Evolutionary conservation across 2,329 filamentous ascomycete genomes (phyloP), one percentile per base, ranked within the genome.

Genomic region (Trichoderma brevicompactum): DNA sequence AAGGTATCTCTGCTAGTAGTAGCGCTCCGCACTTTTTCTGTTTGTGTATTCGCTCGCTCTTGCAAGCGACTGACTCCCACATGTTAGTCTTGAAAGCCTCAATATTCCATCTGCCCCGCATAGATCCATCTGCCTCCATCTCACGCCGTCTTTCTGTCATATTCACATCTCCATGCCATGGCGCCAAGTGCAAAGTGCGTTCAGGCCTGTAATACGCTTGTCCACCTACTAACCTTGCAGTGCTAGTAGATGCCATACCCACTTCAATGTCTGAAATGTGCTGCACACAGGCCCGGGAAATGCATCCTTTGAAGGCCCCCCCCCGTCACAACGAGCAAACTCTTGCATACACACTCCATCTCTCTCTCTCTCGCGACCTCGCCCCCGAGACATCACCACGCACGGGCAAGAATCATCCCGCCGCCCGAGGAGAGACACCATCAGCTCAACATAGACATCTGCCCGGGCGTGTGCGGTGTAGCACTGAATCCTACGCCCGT

Each of bases 401-500:
- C 49, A 46, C 49, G 60, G 60, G 48, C 40, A 38, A 38, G 38
- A 63, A 32, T 63, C 49, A 54, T 44, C 48, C 60, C 60, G 60
- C 28, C 54, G 60, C 49, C 60, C 60, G 60, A 63, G 32, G n/a
- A 54, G n/a, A 54, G 48, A 38, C 60, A 54, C 60, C 60, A 63
- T 48, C 60, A 46, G 60, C 38, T 43, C n/a, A 49, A 46, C n/a
- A 38, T 28, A 40, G 44, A 8, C 28, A 60, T 60, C 34, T 38
- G 54, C 54, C 41, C 46, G 28, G 54, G 34, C 36, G 41, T 50
- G 56, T 34, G 49, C n/a, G 49, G 60, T 63, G 60, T 63, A 54
- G 49, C 60, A 63, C 60, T 46, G 60, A 63, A 63, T 63, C 60
- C 60, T 63, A 63, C 60, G 48, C 60, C 38, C 60, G 60, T 54